These are phyloP conservation scores for Sporothrix sp. DNA, from an alignment of 2,329 filamentous ascomycete genomes.

Conservation along the genomic window DNA sequence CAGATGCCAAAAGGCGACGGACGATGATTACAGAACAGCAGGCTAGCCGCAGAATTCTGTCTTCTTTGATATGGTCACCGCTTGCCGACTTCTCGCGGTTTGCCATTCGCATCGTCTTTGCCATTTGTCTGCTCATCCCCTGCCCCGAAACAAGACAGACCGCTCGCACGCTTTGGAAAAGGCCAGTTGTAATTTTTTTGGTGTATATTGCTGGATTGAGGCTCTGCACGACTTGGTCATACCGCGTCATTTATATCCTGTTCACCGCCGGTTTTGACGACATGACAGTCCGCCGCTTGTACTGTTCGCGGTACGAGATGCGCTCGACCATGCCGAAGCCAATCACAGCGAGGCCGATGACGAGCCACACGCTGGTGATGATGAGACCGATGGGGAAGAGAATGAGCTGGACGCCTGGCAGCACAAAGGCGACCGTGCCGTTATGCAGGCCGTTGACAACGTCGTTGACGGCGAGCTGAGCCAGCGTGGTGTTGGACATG, in stretches of 20 bases:
- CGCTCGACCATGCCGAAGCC: constrained; percentile 58
- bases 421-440: constrained; percentile 52
- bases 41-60: too few relatives aligned
- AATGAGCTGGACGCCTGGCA: constrained; percentile 58
- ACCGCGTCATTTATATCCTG: constrained; percentile 22
- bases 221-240: background rate
- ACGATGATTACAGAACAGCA: too few relatives aligned
- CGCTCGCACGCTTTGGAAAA: constrained; percentile 3
- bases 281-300: constrained; percentile 41
- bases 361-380: constrained; percentile 53
- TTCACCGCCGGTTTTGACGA: constrained; percentile 26
- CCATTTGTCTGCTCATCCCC: background rate
- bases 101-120: background rate
- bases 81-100: too few relatives aligned
- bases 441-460: constrained; percentile 37
- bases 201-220: background rate
- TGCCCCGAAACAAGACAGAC: background rate
- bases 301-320: constrained; percentile 56
- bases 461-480: constrained; percentile 40
- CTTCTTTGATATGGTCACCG: too few relatives aligned
- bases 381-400: constrained; percentile 63
- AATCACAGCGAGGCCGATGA: constrained; percentile 46
- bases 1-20: too few relatives aligned
- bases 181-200: background rate
- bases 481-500: constrained; percentile 39